Evolutionary conservation across 192 early-diverging fungal genomes (phyloP), one percentile per base, ranked within the genome.

Genomic region (Diversispora epigaea): DNA sequence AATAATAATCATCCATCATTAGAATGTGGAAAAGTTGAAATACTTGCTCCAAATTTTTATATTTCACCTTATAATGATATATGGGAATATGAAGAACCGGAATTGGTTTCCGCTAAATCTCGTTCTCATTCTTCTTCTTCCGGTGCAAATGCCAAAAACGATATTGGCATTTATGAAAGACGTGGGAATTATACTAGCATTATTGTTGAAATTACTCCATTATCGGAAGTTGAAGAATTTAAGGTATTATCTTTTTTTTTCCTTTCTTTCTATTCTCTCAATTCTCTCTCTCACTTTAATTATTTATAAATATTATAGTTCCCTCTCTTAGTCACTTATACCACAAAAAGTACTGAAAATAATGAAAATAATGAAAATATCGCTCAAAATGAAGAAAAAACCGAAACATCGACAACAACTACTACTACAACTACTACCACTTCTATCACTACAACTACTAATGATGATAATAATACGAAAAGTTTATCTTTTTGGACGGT

Each of bases 1-100:
- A 32, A 32, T 32, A 32, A 32, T 32, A 32, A 32, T 32, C 0
- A 32, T 32, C 2, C 25, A 32, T 32, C 25, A n/a, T n/a, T n/a
- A n/a, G n/a, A n/a, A n/a, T n/a, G n/a, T 64, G 63, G 58, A 15
- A 72, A 83, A 72, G 86, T 92, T 4, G 82, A 85, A 9, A 77
- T 93, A 10, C 68, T 89, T 46, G 87, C 91, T 0, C 86, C 89
- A 43, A 75, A 76, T 39, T 94, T 96, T 76, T 83, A 84, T 19
- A 80, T 96, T 40, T 82, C 87, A 22, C 86, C 92, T 8, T 92
- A 88, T 71, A 90, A 92, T 55, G 94, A 92, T 76, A 86, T 91
- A 41, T 92, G 90, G 86, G 93, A 93, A 73, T 93, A 93, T 55
- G 93, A 93, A 25, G 89, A 89, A 21, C 87, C 86, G 40, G 83